Evolutionary conservation across 169 alveolate species (phyloP).

Genomic region (Eimeria acervulina): DNA sequence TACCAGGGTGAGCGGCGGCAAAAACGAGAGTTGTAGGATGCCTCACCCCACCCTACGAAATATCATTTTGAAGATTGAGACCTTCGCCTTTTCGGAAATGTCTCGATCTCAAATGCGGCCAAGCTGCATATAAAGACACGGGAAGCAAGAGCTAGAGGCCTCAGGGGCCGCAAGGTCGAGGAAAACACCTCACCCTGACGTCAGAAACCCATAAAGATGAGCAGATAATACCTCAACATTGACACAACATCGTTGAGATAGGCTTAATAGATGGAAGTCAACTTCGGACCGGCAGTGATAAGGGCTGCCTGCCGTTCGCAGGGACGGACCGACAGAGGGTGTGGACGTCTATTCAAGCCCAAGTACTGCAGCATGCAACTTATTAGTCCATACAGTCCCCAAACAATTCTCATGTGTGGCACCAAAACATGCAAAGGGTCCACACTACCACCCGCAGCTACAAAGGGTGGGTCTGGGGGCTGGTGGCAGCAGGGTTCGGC

Average conservation of each 20-base stretch:
- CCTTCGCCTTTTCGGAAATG: neutral
- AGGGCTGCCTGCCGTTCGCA: slow-evolving; percentile 20
- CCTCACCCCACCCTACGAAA: neutral
- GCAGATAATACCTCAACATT: neutral
- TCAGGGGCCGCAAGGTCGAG: neutral
- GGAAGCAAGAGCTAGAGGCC: neutral
- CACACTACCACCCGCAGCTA: slow-evolving; percentile 59
- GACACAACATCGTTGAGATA: neutral
- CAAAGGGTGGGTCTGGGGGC: slow-evolving; percentile 77
- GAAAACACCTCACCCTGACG: neutral
- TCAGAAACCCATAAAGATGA: neutral
- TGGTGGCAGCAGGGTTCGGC: slow-evolving; percentile 70
- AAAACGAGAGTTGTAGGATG: neutral
- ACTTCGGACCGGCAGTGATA: neutral
- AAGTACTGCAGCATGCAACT: slow-evolving; percentile 29
- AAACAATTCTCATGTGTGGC: slow-evolving; percentile 62
- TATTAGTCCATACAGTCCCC: slow-evolving; percentile 10
- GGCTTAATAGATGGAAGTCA: neutral
- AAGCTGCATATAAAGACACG: neutral
- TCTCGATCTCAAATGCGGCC: neutral
- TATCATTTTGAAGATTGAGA: neutral
- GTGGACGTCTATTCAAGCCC: slow-evolving; percentile 30
- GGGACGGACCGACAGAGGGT: slow-evolving; percentile 35
- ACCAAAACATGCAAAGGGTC: slow-evolving; percentile 47
- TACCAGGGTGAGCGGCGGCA: neutral